These are phyloP conservation scores for Ligustrum vulgare DNA, from an alignment of 257 asterid species.

Conservation along the genomic window DNA sequence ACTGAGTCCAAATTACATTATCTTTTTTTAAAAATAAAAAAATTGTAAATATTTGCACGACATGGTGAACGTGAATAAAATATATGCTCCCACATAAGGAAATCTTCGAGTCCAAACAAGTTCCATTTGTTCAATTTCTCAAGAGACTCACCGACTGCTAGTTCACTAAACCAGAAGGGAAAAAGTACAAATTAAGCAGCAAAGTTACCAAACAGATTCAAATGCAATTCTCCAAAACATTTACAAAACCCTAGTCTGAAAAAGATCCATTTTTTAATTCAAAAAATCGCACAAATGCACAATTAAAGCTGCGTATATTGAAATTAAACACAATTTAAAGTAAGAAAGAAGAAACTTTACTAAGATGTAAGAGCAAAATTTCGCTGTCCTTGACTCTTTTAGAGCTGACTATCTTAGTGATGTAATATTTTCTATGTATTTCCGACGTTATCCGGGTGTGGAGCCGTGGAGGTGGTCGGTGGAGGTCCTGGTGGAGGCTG, in stretches of 20 bases:
- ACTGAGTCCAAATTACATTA: no score
- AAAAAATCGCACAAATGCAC: neutral
- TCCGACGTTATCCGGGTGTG: slow-evolving; percentile 16
- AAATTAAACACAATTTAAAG: neutral
- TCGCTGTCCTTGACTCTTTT: slow-evolving; percentile 9
- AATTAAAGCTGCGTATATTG: slow-evolving; percentile 12
- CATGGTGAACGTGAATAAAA: neutral
- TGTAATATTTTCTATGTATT: neutral
- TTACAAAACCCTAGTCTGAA: slow-evolving; percentile 45
- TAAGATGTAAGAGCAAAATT: slow-evolving; percentile 26
- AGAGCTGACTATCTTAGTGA: slow-evolving; percentile 25
- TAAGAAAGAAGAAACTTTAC: slow-evolving; percentile 32
- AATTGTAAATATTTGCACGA: neutral
- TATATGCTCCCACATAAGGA: slow-evolving; percentile 3
- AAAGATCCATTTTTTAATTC: slow-evolving; percentile 9
- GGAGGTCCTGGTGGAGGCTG: no score
- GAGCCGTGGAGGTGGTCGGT: neutral
- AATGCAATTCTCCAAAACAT: slow-evolving; percentile 5
- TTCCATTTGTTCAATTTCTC: slow-evolving; percentile 1
- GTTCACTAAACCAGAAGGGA: neutral
- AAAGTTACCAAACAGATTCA: neutral
- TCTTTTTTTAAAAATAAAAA: no score
- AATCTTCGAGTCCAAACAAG: slow-evolving; percentile 21
- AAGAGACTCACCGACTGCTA: slow-evolving; percentile 10
- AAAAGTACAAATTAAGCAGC: neutral